Conservation (phyloP, 768 basidiomycete species). For the Mycena capillaripes region DNA sequence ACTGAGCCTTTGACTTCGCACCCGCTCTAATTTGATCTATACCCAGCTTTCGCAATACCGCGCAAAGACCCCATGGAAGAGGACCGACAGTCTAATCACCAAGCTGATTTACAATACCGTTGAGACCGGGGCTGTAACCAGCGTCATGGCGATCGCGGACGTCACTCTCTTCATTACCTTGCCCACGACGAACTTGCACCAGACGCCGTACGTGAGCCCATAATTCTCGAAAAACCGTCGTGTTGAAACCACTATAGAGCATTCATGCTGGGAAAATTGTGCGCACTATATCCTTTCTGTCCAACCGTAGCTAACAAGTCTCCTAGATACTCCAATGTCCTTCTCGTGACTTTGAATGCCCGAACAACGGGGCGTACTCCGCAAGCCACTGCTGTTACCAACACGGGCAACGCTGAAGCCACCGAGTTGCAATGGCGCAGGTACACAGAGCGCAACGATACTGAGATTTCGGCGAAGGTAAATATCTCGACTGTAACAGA, state of each 20-base stretch:
- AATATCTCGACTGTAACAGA: background rate
- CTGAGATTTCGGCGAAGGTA: background rate
- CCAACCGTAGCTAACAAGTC: too few species aligned
- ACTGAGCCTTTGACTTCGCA: too few species aligned
- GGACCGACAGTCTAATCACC: constrained; percentile 6
- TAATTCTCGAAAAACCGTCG: background rate
- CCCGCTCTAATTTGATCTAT: background rate
- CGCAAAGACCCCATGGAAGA: constrained; percentile 8
- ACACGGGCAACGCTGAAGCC: too few species aligned
- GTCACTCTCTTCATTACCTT: background rate
- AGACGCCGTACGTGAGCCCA: background rate
- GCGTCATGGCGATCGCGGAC: background rate
- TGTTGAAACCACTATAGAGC: background rate
- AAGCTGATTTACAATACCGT: constrained; percentile 26
- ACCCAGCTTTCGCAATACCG: background rate
- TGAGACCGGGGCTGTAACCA: constrained; percentile 10
- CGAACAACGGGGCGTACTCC: background rate
- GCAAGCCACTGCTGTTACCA: background rate
- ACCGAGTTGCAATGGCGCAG: background rate
- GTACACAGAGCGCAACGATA: background rate
- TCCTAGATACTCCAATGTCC: background rate
- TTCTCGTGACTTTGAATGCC: background rate
- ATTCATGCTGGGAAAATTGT: background rate
- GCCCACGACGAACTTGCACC: background rate
- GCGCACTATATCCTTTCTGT: too few species aligned